Base-by-base conservation (phyloP, 495 filamentous ascomycete genomes). In the Penicillium paxilli region DNA sequence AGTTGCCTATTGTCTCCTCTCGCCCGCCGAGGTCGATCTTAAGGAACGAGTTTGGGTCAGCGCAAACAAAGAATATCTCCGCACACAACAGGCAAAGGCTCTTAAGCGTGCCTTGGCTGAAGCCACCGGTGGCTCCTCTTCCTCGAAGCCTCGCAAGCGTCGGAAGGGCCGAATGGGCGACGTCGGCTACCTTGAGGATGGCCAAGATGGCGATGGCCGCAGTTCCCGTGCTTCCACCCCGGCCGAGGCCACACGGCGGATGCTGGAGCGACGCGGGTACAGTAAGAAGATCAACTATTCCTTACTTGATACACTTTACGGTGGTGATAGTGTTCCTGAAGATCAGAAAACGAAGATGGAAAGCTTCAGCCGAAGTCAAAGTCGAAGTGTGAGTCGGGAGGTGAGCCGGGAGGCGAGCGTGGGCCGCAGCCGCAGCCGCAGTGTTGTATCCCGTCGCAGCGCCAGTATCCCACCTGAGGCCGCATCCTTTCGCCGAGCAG, bases 41-140 rank as follows among this genome's bases (percentile, higher is more conserved):
- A 96, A 96, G 64, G 91, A 96, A 67, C 77, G 80, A 40, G 89
- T 98, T 48, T 98, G 94, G 94, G 81, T 91, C n/a, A 88, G 92
- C 54, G 84, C 90, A 58, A 97, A 98, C 70, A 88, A 90, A 62
- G 89, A 93, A 48, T 98, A 89, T 72, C 77, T 98, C 32, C 87
- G 92, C 5, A 79, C 83, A 20, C 83, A 92, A 67, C 90, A 96
- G 66, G 82, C 85, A 44, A 93, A 91, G 68, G 76, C 80, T 4
- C 82, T 91, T 30, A 81, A 86, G 26, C 77, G 83, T 49, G 83
- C 86, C 49, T 69, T 91, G 19, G 74, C 68, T 7, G 78, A 84
- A 63, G 73, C 76, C 16, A 67, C 66, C 32, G 59, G 58, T 1
- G 64, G 58, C 50, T 77, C 80, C 4, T 78, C 78, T 25, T 80